These are phyloP conservation scores for Mrakia blollopis DNA, from an alignment of 768 basidiomycete genomes.

Conservation along the genomic window DNA sequence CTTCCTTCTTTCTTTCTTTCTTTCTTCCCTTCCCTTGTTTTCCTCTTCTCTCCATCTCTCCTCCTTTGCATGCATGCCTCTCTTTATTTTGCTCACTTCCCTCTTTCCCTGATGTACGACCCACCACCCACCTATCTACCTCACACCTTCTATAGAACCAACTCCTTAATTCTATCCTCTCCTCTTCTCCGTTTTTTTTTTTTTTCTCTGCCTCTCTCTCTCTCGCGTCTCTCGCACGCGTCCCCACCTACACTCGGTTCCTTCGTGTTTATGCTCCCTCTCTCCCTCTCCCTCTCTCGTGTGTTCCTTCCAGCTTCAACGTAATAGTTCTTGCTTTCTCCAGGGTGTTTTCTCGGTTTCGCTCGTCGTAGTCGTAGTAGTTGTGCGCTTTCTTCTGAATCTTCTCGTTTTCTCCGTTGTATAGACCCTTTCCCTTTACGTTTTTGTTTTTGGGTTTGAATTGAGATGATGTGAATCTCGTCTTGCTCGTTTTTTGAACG, in stretches of 20 bases:
- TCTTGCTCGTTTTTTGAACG: too few relatives aligned
- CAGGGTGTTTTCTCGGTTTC: too few relatives aligned
- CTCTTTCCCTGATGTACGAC: neutral
- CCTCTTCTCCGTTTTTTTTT: neutral
- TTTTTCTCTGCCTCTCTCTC: neutral
- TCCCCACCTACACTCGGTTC: neutral
- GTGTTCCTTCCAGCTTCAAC: too few relatives aligned
- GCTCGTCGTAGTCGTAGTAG: too few relatives aligned
- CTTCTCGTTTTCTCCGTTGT: too few relatives aligned
- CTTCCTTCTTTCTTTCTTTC: neutral
- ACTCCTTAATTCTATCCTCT: neutral
- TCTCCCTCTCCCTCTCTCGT: too few relatives aligned
- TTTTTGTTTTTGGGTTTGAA: too few relatives aligned
- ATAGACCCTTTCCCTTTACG: too few relatives aligned
- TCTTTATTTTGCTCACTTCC: neutral
- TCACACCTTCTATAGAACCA: neutral
- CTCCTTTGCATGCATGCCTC: neutral
- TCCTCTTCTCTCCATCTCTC: neutral
- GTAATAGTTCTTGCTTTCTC: too few relatives aligned
- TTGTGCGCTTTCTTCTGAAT: too few relatives aligned
- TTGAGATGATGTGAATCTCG: too few relatives aligned
- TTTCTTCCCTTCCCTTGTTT: too few relatives aligned
- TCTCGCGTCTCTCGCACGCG: neutral
- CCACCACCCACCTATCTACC: neutral
- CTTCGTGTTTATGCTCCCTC: neutral